Percentiles rank a stretch among this genome's conserved stretches.
These are phyloP conservation scores for Malassezia pachydermatis DNA, from an alignment of 1,284 basidiomycete genomes.

Conservation along the genomic window DNA sequence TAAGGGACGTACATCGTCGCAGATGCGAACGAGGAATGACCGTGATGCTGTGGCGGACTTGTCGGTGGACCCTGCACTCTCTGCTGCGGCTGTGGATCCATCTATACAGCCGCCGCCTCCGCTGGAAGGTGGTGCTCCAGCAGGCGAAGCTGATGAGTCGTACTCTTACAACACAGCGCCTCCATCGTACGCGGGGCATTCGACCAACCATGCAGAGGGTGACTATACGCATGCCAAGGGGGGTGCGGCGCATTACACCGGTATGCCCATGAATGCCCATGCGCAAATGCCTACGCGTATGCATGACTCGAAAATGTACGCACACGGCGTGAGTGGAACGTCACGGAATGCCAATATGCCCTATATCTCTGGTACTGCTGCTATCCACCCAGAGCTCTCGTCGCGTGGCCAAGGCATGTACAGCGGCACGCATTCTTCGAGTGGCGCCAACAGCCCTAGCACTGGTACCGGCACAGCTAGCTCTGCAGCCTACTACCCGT, in stretches of 20 bases:
- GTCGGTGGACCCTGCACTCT: constrained; percentile 16
- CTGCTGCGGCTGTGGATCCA: constrained; percentile 12
- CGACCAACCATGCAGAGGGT: not conserved
- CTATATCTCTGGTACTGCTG: constrained; percentile 1
- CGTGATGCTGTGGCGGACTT: constrained; percentile 3
- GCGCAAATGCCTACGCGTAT: constrained; percentile 2
- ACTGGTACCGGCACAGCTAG: not conserved
- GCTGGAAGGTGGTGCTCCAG: constrained; percentile 3
- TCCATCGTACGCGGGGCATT: constrained; percentile 1
- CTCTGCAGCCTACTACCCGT: not conserved
- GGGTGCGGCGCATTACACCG: not conserved
- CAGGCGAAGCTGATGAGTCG: not conserved
- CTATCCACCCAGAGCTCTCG: constrained; percentile 16
- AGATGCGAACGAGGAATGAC: not conserved
- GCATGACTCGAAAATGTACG: constrained; percentile 12
- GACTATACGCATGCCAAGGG: constrained; percentile 2
- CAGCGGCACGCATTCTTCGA: constrained; percentile 4
- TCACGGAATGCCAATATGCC: not conserved
- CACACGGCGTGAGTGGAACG: constrained; percentile 5
- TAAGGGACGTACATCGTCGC: not conserved
- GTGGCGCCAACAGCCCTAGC: constrained; percentile 9
- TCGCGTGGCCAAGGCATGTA: constrained; percentile 5
- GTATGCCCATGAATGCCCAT: not conserved
- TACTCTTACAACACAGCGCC: not conserved
- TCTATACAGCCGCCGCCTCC: constrained; percentile 18